Conservation (phyloP, 495 filamentous ascomycete genomes). For the Penicillium simplicissimum region DNA sequence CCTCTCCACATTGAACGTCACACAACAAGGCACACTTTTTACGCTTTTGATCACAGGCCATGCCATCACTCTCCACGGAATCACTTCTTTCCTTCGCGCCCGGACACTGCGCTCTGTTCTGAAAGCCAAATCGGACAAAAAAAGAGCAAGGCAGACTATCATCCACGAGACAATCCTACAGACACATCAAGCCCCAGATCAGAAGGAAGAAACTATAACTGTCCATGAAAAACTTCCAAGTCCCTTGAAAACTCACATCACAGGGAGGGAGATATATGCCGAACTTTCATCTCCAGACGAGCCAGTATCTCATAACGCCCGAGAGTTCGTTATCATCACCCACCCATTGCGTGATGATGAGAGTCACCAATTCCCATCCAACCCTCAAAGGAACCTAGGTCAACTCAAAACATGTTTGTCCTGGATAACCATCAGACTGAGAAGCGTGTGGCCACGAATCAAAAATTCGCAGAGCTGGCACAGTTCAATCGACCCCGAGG, state of each 20-base stretch:
- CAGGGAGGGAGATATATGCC: background rate
- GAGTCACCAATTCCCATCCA: constrained; percentile 19
- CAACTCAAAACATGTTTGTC: constrained; percentile 14
- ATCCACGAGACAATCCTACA: background rate
- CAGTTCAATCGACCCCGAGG: constrained; percentile 57
- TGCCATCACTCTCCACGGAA: constrained; percentile 44
- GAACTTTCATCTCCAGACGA: background rate
- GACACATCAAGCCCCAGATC: background rate
- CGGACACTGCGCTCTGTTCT: constrained; percentile 66
- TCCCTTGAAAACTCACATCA: constrained; percentile 29
- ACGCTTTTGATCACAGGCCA: constrained; percentile 70
- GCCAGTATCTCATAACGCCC: background rate
- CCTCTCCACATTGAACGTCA: constrained; percentile 66
- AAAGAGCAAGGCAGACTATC: constrained; percentile 1
- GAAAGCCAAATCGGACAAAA: constrained; percentile 50
- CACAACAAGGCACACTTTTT: constrained; percentile 75
- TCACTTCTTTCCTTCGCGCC: constrained; percentile 54
- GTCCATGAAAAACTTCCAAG: constrained; percentile 4
- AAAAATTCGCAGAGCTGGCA: constrained; percentile 32
- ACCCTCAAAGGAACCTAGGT: constrained; percentile 6
- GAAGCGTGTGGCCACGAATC: constrained; percentile 19
- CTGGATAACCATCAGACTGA: constrained; percentile 7
- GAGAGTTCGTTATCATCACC: constrained; percentile 1
- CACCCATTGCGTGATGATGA: background rate
- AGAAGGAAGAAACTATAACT: background rate